phyloP scores from a whole-genome alignment of 2,329 filamentous ascomycete species.

The Eutypa lata region DNA sequence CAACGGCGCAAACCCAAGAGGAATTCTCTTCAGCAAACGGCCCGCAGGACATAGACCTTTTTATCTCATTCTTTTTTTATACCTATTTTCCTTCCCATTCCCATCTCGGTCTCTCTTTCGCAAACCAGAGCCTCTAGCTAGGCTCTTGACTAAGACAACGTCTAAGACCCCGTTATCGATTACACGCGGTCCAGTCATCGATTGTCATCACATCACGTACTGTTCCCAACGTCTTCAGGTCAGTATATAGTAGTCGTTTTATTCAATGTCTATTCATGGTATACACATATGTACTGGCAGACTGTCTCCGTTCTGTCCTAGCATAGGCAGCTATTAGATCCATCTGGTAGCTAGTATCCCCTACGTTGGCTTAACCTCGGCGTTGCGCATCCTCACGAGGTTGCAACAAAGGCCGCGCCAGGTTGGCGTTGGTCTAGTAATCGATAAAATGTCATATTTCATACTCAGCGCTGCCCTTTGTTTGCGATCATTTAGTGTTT shows the following conservation, averaged over 20 bases:
- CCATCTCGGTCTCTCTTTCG: not conserved
- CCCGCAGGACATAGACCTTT: not conserved
- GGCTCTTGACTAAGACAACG: not conserved
- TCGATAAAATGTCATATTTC: too few species aligned
- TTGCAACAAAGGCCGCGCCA: too few species aligned
- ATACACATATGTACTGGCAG: not conserved
- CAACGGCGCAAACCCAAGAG: not conserved
- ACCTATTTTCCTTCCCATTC: not conserved
- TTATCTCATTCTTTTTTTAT: not conserved
- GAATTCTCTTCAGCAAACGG: not conserved
- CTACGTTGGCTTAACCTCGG: too few species aligned
- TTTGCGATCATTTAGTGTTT: too few species aligned
- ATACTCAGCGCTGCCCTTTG: too few species aligned
- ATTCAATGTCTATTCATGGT: not conserved
- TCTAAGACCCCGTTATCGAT: not conserved
- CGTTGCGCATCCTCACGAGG: too few species aligned
- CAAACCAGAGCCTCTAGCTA: not conserved
- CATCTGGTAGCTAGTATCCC: too few species aligned
- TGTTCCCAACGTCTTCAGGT: not conserved
- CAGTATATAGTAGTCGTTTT: not conserved
- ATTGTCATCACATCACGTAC: not conserved
- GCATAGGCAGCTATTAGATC: too few species aligned
- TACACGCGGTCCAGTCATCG: not conserved
- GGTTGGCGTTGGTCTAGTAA: too few species aligned
- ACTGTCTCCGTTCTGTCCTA: not conserved